A percentile compares a stretch with the other conserved stretches of the same genome.
These are phyloP conservation scores for Secale cereale DNA, from an alignment of 176 grass and related monocot genomes.

Conservation along the genomic window DNA sequence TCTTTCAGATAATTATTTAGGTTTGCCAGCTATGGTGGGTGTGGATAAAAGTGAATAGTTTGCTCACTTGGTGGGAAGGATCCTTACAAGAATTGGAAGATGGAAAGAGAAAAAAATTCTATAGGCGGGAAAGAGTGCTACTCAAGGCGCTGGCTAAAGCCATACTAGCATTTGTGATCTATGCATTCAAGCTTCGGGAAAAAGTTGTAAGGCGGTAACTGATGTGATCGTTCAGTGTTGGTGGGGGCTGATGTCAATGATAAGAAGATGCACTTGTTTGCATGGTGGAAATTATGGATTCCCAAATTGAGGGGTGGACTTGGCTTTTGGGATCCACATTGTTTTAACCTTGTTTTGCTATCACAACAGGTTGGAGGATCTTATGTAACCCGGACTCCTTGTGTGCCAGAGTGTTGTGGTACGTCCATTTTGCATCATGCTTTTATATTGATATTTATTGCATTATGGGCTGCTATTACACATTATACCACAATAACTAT, in stretches of 20 bases:
- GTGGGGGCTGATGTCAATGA: too few species aligned
- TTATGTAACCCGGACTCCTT: not conserved
- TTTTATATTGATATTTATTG: too few species aligned
- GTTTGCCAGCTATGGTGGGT: not conserved
- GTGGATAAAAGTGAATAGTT: not conserved
- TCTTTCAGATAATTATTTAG: not conserved
- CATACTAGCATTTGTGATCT: not conserved
- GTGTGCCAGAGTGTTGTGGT: not conserved
- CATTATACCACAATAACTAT: too few species aligned
- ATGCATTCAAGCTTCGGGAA: not conserved
- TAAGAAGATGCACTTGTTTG: too few species aligned
- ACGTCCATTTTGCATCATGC: too few species aligned
- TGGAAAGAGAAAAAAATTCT: not conserved
- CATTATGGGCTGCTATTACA: too few species aligned
- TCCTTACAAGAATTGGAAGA: not conserved
- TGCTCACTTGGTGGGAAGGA: not conserved
- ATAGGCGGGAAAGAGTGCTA: not conserved
- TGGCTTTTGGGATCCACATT: not conserved
- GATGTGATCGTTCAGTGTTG: too few species aligned
- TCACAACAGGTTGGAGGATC: too few species aligned
- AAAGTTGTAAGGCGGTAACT: too few species aligned
- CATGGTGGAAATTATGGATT: too few species aligned
- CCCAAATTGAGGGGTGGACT: not conserved
- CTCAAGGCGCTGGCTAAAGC: not conserved
- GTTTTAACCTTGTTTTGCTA: not conserved